Conservation (phyloP, 495 filamentous ascomycete genomes). For the Tirmania nivea region DNA sequence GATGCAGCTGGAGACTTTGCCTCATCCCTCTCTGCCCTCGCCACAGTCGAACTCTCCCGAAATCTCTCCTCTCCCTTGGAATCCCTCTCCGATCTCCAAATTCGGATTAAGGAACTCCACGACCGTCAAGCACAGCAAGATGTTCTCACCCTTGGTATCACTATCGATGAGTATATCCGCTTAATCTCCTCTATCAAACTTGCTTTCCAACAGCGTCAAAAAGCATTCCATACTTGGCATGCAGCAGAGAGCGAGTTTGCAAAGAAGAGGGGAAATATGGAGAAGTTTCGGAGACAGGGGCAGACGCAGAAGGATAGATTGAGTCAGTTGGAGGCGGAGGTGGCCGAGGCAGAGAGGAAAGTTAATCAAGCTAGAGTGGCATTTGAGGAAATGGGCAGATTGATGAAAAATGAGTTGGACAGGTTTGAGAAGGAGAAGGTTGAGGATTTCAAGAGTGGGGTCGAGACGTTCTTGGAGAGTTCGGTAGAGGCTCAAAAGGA, state of each 20-base stretch:
- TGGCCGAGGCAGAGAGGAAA: conserved; percentile 74
- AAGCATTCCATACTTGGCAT: conserved; percentile 86
- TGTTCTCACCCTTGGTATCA: conserved; percentile 85
- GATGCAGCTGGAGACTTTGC: conserved; percentile 89
- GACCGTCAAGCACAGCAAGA: conserved; percentile 95
- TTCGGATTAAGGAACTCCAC: conserved; percentile 84
- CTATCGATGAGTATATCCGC: conserved; percentile 94
- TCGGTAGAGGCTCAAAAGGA: conserved; percentile 97
- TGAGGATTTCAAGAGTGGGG: conserved; percentile 94
- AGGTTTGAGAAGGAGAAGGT: conserved; percentile 95
- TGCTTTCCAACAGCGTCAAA: conserved; percentile 78
- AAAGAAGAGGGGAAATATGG: conserved; percentile 66
- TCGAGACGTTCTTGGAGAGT: conserved; percentile 91
- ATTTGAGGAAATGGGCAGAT: conserved; percentile 92
- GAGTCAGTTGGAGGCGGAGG: conserved; percentile 76
- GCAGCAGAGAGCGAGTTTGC: conserved; percentile 65
- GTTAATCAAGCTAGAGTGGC: conserved; percentile 75
- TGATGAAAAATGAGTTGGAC: conserved; percentile 80
- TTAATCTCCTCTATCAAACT: conserved; percentile 83
- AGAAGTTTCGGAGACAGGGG: conserved; percentile 80
- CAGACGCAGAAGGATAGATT: conserved; percentile 87
- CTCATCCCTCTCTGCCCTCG: conserved; percentile 67
- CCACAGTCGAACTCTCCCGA: conserved; percentile 61
- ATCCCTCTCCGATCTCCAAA: conserved; percentile 72
- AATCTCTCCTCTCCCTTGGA: conserved; percentile 72